phyloP scores from a whole-genome alignment of 768 basidiomycete species.

The Trametes cubensis region DNA sequence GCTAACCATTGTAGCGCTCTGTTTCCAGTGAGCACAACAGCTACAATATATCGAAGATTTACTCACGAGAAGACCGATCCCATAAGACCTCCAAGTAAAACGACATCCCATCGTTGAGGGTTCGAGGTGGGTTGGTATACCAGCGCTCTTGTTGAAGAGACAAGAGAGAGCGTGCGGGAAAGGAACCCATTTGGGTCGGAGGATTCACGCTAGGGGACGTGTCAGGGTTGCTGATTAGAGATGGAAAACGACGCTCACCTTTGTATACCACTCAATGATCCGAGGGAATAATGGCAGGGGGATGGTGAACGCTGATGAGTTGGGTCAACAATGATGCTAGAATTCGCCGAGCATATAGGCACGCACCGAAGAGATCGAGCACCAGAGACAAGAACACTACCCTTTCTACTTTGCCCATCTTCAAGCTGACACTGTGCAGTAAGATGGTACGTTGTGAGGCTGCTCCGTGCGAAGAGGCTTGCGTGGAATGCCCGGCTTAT shows the following conservation, averaged over 20 bases:
- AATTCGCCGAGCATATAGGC: background rate
- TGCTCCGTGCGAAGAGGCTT: constrained; percentile 2
- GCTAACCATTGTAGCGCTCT: constrained; percentile 72
- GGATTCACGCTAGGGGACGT: constrained; percentile 60
- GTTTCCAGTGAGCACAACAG: background rate
- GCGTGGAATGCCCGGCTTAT: constrained; percentile 13
- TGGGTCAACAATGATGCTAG: constrained; percentile 3
- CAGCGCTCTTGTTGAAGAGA: constrained; percentile 65
- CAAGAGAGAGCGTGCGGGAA: constrained; percentile 65
- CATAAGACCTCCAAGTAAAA: constrained; percentile 91
- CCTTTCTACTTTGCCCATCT: constrained; percentile 70
- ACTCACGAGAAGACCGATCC: constrained; percentile 91
- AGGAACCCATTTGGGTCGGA: constrained; percentile 73
- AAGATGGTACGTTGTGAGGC: constrained; percentile 3
- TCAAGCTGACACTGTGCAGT: background rate
- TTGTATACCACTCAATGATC: constrained; percentile 90
- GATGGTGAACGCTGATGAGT: constrained; percentile 77
- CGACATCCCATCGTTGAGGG: constrained; percentile 88
- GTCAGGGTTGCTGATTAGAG: constrained; percentile 3
- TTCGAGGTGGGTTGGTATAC: constrained; percentile 63
- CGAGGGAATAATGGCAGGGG: constrained; percentile 97
- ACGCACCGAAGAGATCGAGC: constrained; percentile 79
- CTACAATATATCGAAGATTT: constrained; percentile 5
- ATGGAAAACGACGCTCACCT: constrained; percentile 45
- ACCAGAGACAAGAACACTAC: constrained; percentile 90